These are phyloP conservation scores for Ogataea nonfermentans DNA, from an alignment of 805 yeast species.

Conservation along the genomic window DNA sequence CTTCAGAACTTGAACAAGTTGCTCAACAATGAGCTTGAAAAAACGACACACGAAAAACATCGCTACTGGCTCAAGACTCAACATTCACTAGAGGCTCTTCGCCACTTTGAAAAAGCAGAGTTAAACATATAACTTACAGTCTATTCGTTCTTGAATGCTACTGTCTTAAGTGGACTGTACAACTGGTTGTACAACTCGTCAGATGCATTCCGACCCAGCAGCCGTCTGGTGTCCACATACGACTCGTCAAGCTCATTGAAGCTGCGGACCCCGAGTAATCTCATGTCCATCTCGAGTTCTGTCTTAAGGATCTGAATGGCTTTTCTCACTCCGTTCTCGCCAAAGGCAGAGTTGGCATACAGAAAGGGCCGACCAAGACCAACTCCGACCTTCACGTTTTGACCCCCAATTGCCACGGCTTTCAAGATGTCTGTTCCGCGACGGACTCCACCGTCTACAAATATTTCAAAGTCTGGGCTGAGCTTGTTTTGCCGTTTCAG, in stretches of 20 bases:
- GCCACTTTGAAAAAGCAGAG: constrained; percentile 8
- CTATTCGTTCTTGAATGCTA: constrained; percentile 31
- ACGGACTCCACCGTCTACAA: constrained; percentile 67
- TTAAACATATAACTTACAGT: constrained; percentile 4
- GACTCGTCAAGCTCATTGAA: constrained; percentile 58
- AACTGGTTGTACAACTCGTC: constrained; percentile 31
- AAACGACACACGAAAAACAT: constrained; percentile 18
- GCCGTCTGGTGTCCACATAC: constrained; percentile 52
- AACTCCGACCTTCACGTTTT: constrained; percentile 67
- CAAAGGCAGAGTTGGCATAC: constrained; percentile 62
- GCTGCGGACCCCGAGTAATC: constrained; percentile 68
- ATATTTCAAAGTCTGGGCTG: constrained; percentile 54
- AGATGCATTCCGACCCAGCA: constrained; percentile 33
- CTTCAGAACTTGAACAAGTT: constrained; percentile 17
- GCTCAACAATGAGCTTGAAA: constrained; percentile 24
- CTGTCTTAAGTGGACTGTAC: constrained; percentile 32
- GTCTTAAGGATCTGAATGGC: constrained; percentile 62
- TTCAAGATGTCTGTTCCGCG: constrained; percentile 67
- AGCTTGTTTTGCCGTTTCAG: constrained; percentile 44
- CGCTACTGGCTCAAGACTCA: constrained; percentile 31
- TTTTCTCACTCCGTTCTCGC: constrained; percentile 61
- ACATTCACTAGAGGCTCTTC: constrained; percentile 22
- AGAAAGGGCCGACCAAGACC: constrained; percentile 69
- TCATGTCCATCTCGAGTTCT: constrained; percentile 75
- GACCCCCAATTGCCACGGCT: constrained; percentile 68